Evolutionary conservation across 2,329 filamentous ascomycete species (phyloP).

Genomic region (Phialophora expanda): DNA sequence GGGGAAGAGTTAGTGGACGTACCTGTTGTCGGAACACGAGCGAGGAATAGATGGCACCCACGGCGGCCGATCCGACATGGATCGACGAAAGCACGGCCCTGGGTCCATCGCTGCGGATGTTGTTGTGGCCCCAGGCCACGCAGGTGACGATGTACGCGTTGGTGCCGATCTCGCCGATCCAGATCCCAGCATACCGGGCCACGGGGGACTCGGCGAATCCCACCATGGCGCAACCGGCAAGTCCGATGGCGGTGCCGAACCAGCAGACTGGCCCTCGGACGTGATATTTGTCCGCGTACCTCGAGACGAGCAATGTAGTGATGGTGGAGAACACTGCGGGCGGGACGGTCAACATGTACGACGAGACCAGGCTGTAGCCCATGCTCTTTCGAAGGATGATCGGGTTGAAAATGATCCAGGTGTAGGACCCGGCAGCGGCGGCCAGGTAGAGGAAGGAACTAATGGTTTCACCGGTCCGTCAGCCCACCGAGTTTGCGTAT

Average conservation of each 20-base stretch:
- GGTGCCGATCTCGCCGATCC: slow-evolving; percentile 71
- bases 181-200: slow-evolving; percentile 73
- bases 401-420: slow-evolving; percentile 62
- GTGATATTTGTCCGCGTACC: slow-evolving; percentile 4
- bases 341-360: slow-evolving; percentile 44
- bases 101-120: slow-evolving; percentile 43
- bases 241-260: not conserved
- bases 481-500: not conserved
- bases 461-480: not conserved
- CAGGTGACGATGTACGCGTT: slow-evolving; percentile 39
- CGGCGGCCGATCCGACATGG: slow-evolving; percentile 48
- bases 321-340: slow-evolving; percentile 34
- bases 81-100: slow-evolving; percentile 42
- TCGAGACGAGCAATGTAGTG: not conserved
- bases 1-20: not conserved
- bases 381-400: slow-evolving; percentile 47
- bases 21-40: slow-evolving; percentile 38
- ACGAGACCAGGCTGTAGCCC: slow-evolving; percentile 45
- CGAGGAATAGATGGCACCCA: slow-evolving; percentile 38
- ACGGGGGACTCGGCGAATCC: slow-evolving; percentile 42
- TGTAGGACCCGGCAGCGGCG: slow-evolving; percentile 67
- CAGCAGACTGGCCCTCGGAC: slow-evolving; percentile 1
- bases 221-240: slow-evolving; percentile 1
- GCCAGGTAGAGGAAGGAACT: slow-evolving; percentile 22
- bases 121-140: slow-evolving; percentile 44